A percentile compares a stretch with the other conserved stretches of the same genome.
Evolutionary conservation across 2,329 filamentous ascomycete species (phyloP).

Genomic region (Pseudovirgaria hyperparasitica): DNA sequence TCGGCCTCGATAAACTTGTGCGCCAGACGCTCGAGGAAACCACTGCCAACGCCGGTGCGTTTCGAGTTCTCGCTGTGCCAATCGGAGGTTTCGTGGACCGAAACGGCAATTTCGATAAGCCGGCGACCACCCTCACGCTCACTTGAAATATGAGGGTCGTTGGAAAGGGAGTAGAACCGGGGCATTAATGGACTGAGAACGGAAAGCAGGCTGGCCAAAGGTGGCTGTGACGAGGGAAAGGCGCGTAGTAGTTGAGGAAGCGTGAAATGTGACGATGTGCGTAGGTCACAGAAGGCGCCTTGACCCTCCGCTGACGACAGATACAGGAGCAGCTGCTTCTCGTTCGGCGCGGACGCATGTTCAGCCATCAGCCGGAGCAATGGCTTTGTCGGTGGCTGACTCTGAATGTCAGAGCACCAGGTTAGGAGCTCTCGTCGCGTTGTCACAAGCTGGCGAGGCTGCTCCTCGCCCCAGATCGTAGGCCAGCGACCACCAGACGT

Average conservation of each 20-base stretch:
- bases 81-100: constrained; percentile 74
- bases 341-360: constrained; percentile 63
- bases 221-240: constrained; percentile 84
- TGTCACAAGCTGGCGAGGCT: constrained; percentile 72
- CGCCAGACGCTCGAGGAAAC: constrained; percentile 83
- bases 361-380: constrained; percentile 79
- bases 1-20: constrained; percentile 57
- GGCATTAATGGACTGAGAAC: constrained; percentile 85
- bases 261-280: constrained; percentile 75
- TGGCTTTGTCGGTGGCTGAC: constrained; percentile 78
- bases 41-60: constrained; percentile 79
- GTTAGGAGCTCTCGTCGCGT: constrained; percentile 85
- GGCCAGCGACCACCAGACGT: constrained; percentile 83
- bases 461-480: constrained; percentile 92
- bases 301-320: constrained; percentile 85
- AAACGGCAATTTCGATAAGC: constrained; percentile 91
- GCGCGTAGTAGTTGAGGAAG: constrained; percentile 76
- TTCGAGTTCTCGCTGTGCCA: constrained; percentile 49
- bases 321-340: constrained; percentile 79
- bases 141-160: constrained; percentile 76
- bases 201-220: constrained; percentile 68
- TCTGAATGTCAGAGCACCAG: constrained; percentile 92
- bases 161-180: constrained; percentile 94
- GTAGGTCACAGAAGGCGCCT: constrained; percentile 80
- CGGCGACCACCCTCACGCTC: constrained; percentile 58